These are phyloP conservation scores for Plenodomus biglobosus DNA, from an alignment of 2,329 filamentous ascomycete genomes.

Conservation along the genomic window DNA sequence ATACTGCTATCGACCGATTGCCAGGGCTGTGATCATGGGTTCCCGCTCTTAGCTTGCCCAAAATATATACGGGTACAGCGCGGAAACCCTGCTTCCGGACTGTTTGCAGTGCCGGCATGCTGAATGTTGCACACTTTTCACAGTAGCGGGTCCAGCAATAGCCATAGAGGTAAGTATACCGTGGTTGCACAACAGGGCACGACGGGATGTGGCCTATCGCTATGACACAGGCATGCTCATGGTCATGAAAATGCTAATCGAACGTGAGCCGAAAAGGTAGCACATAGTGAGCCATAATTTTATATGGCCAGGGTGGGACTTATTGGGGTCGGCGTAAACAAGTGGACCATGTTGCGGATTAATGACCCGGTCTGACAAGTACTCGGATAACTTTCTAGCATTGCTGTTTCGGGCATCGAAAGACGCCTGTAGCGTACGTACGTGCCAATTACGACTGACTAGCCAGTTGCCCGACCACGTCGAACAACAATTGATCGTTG, in stretches of 20 bases:
- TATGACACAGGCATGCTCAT: too few relatives aligned
- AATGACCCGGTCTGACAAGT: too few relatives aligned
- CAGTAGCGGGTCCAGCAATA: neutral
- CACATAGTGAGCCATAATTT: too few relatives aligned
- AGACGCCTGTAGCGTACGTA: neutral
- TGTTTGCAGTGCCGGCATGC: neutral
- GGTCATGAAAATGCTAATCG: too few relatives aligned
- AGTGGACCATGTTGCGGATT: too few relatives aligned
- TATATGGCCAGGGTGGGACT: too few relatives aligned
- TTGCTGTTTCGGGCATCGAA: too few relatives aligned
- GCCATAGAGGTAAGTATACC: neutral
- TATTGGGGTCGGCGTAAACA: too few relatives aligned
- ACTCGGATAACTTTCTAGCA: too few relatives aligned
- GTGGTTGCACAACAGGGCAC: neutral
- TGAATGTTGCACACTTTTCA: neutral
- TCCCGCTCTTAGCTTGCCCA: neutral
- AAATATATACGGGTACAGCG: neutral
- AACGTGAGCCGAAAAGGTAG: too few relatives aligned
- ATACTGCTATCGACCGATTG: neutral
- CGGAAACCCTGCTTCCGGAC: neutral
- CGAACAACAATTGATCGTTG: slow-evolving; percentile 32
- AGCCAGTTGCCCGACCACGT: slow-evolving; percentile 28
- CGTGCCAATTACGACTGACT: slow-evolving; percentile 9
- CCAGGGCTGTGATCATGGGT: neutral
- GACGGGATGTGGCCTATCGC: too few relatives aligned